Conservation (phyloP, 2,329 filamentous ascomycete genomes). For the Pseudocercospora macadamiae region DNA sequence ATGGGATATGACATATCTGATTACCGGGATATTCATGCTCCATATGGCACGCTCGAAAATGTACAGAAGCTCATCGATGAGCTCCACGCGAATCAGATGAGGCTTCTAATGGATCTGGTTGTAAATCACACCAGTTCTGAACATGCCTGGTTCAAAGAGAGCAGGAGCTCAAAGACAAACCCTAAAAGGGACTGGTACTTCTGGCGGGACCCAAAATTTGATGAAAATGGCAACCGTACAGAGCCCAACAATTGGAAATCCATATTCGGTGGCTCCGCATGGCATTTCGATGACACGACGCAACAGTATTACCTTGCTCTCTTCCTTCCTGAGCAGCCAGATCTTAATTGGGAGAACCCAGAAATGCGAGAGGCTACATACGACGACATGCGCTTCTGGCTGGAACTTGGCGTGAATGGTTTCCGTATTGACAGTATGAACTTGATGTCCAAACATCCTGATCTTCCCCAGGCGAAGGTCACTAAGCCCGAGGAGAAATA, state of each 20-base stretch:
- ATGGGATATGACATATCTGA: slow-evolving; percentile 57
- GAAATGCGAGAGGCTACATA: slow-evolving; percentile 48
- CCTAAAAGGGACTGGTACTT: slow-evolving; percentile 66
- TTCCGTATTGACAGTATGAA: slow-evolving; percentile 55
- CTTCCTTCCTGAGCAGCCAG: slow-evolving; percentile 50
- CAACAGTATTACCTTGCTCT: slow-evolving; percentile 52
- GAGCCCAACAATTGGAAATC: slow-evolving; percentile 60
- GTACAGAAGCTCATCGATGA: slow-evolving; percentile 48
- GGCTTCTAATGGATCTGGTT: slow-evolving; percentile 50
- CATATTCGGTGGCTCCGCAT: slow-evolving; percentile 44
- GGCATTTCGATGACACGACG: slow-evolving; percentile 51
- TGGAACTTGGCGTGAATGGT: slow-evolving; percentile 44
- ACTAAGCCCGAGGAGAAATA: slow-evolving; percentile 37
- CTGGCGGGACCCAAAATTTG: slow-evolving; percentile 62
- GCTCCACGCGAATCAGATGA: slow-evolving; percentile 49
- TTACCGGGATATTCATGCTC: slow-evolving; percentile 50
- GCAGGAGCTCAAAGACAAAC: slow-evolving; percentile 52
- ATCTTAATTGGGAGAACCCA: slow-evolving; percentile 53
- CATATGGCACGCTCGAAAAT: slow-evolving; percentile 51
- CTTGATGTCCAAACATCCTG: slow-evolving; percentile 48
- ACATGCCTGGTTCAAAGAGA: slow-evolving; percentile 62
- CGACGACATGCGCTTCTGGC: slow-evolving; percentile 51
- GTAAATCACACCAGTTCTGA: slow-evolving; percentile 42
- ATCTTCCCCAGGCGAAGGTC: slow-evolving; percentile 46
- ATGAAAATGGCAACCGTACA: slow-evolving; percentile 55